Conservation (phyloP, 768 basidiomycete genomes). For the Floccularia luteovirens region DNA sequence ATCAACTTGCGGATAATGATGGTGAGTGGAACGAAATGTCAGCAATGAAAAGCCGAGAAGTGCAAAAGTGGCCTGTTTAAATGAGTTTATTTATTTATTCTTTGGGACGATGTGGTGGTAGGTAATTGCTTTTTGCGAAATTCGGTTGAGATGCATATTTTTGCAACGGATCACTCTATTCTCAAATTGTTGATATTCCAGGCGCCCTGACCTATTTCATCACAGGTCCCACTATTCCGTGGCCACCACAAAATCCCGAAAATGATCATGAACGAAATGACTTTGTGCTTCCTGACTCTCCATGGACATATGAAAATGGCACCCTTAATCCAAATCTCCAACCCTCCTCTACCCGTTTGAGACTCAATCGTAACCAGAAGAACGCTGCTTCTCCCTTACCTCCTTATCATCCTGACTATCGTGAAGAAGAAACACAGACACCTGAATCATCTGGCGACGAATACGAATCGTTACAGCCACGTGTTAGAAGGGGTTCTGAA, state of each 20-base stretch:
- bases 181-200: no score
- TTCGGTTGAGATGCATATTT: no score
- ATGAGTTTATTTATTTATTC: no score
- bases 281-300: slow-evolving; percentile 49
- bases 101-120: no score
- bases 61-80: slow-evolving; percentile 9
- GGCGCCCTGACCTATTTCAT: no score
- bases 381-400: slow-evolving; percentile 44
- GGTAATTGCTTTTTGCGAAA: no score
- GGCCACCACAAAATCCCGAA: slow-evolving; percentile 78
- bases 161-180: no score
- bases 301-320: slow-evolving; percentile 84
- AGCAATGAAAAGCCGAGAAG: slow-evolving; percentile 7
- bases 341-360: slow-evolving; percentile 46
- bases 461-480: slow-evolving; percentile 18
- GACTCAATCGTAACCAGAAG: slow-evolving; percentile 12
- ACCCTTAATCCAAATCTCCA: slow-evolving; percentile 68
- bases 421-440: slow-evolving; percentile 22
- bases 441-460: slow-evolving; percentile 20
- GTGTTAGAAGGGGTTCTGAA: slow-evolving; percentile 69
- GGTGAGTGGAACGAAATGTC: slow-evolving; percentile 66
- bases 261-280: no score
- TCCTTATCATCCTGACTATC: slow-evolving; percentile 74
- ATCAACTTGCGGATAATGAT: slow-evolving; percentile 59
- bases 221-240: no score